Evolutionary conservation across 2,329 filamentous ascomycete species (phyloP), one percentile per base, ranked within the genome.

Genomic region (Botrytis paeoniae): DNA sequence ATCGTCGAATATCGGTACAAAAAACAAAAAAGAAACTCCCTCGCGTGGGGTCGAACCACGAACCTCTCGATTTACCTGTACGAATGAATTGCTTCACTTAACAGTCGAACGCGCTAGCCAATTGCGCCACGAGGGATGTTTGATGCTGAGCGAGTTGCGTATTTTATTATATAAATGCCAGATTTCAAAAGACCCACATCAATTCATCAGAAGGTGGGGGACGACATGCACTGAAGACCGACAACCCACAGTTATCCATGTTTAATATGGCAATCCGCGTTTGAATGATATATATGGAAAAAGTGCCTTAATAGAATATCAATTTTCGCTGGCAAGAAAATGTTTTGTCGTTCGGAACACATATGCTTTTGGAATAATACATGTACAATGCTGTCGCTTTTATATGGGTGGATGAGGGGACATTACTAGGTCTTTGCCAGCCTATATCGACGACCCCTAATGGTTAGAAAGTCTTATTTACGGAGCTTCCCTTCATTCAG

Each of bases 101-200:
- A 66, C 63, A 66, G 63, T 66, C 63, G 63, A 66, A 66, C 63
- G 63, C 63, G 64, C 64, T 68, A 68, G 64, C 64, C 64, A 68
- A 68, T 68, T 68, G 66, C 66, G 66, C 66, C 66, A 69, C 66
- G 66, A 69, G 66, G 66, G 51, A 69, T 69, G 43, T 54, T 66
- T 66, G 45, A 66, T 66, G 45, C 3, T 39, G 32, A n/a, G 1
- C 45, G 8, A 35, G 0, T 0, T 3, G 1, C 14, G 22, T 29
- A 22, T 39, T 37, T 4, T 8, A 10, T 54, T 29, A 5, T 51
- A 66, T 66, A 66, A 20, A 20, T 25, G 1, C 45, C 22, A 39
- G 8, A 16, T 8, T 8, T 10, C 2, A 29, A 29, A n/a, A 54
- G 64, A 54, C 64, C 45, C 64, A 66, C 45, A 54, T 29, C 25